Evolutionary conservation across 805 yeast genomes (phyloP).

Genomic region (Kodamaea sagamina): DNA sequence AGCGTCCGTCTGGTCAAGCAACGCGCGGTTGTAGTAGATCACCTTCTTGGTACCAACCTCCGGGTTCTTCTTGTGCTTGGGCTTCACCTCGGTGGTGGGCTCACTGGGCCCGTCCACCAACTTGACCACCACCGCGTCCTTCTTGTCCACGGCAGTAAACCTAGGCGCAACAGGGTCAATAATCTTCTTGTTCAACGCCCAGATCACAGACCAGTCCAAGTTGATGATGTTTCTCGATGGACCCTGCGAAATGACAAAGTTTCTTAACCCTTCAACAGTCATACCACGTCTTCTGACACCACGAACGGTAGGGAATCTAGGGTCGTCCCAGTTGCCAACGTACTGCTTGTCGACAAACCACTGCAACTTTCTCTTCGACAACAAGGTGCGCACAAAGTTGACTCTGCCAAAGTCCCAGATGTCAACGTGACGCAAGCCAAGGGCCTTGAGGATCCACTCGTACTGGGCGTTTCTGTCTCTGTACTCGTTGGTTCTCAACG

Average conservation of each 20-base stretch:
- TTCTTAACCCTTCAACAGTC: constrained; percentile 96
- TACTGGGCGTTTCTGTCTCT: constrained; percentile 98
- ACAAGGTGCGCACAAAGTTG: constrained; percentile 91
- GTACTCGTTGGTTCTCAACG: constrained; percentile 96
- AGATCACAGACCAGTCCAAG: constrained; percentile 94
- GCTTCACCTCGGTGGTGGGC: constrained; percentile 24
- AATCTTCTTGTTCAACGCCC: constrained; percentile 97
- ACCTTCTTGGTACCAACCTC: constrained; percentile 30
- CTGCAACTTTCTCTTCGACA: constrained; percentile 96
- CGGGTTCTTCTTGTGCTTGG: constrained; percentile 35
- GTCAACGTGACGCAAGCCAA: constrained; percentile 86
- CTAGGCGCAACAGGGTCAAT: constrained; percentile 98
- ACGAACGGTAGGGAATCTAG: constrained; percentile 98
- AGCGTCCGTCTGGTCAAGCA: constrained; percentile 32
- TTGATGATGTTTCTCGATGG: constrained; percentile 97
- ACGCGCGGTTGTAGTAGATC: constrained; percentile 21
- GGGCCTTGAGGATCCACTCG: constrained; percentile 88
- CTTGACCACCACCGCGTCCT: constrained; percentile 68
- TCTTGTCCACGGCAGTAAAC: constrained; percentile 73
- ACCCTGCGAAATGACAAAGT: constrained; percentile 93
- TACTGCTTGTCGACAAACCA: constrained; percentile 95
- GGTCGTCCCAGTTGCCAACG: constrained; percentile 97
- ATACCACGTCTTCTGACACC: constrained; percentile 99
- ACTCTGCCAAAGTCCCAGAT: constrained; percentile 98
- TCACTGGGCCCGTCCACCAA: constrained; percentile 38